Percentiles rank a stretch among this genome's conserved stretches.
Conservation (phyloP, 1,284 basidiomycete species). For the Cutaneotrichosporon cutaneum region DNA sequence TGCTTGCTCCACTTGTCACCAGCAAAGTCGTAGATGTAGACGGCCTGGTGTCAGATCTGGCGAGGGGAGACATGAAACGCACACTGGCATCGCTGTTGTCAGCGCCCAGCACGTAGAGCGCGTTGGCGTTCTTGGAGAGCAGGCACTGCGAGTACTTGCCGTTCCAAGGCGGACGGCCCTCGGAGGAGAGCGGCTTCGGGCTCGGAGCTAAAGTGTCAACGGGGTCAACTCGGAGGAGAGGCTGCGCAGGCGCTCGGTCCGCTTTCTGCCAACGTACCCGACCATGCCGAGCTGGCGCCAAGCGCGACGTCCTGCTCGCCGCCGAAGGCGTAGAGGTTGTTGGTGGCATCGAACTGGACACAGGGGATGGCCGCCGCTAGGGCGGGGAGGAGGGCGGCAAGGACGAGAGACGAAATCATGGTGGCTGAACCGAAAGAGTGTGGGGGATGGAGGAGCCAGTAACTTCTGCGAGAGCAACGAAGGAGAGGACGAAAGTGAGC, state of each 20-base stretch:
- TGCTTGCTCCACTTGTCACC: constrained; percentile 51
- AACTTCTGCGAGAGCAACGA: not conserved
- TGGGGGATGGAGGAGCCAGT: not conserved
- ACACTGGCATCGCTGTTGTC: constrained; percentile 65
- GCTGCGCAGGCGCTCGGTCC: not conserved
- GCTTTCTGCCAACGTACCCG: constrained; percentile 38
- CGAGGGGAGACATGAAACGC: constrained; percentile 18
- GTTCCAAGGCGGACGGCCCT: constrained; percentile 51
- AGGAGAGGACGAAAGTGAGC: not conserved
- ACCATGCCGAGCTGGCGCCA: constrained; percentile 42
- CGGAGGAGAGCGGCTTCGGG: constrained; percentile 35
- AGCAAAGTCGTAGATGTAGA: constrained; percentile 54
- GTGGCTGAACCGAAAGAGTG: not conserved
- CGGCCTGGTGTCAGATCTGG: constrained; percentile 16
- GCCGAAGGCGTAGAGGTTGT: constrained; percentile 53
- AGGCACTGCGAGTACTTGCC: constrained; percentile 52
- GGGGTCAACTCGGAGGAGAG: not conserved
- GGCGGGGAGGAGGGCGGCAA: constrained; percentile 32
- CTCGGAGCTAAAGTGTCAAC: constrained; percentile 34
- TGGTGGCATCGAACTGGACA: constrained; percentile 49
- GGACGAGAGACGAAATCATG: constrained; percentile 27
- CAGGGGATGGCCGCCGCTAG: constrained; percentile 44
- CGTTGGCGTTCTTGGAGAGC: constrained; percentile 51
- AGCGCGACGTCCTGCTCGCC: constrained; percentile 50
- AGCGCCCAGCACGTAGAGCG: constrained; percentile 74